A percentile compares a stretch with the other conserved stretches of the same genome.
Evolutionary conservation across 1,284 basidiomycete species (phyloP).

Genomic region (Coriolopsis trogii): DNA sequence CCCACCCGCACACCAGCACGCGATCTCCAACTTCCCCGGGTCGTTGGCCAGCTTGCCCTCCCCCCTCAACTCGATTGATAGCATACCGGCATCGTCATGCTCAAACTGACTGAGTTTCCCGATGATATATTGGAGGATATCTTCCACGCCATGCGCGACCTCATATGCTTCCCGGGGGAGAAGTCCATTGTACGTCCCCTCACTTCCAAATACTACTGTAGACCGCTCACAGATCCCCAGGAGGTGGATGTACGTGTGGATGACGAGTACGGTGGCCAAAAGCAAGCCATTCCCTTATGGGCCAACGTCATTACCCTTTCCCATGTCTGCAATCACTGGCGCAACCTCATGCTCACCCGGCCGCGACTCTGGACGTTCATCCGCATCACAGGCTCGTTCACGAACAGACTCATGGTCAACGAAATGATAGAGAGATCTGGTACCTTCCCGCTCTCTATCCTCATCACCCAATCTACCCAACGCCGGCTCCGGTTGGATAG

Average conservation of each 20-base stretch:
- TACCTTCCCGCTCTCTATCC: constrained; percentile 8
- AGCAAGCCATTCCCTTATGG: neutral
- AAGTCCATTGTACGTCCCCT: constrained; percentile 3
- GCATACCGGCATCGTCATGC: neutral
- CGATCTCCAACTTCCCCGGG: no score
- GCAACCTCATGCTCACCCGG: constrained; percentile 6
- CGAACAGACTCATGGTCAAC: constrained; percentile 12
- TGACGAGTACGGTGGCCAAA: no score
- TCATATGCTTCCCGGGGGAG: constrained; percentile 16
- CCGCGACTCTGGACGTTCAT: constrained; percentile 18
- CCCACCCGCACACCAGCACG: no score
- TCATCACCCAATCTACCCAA: constrained; percentile 3
- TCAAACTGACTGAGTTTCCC: constrained; percentile 10
- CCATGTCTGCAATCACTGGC: constrained; percentile 19
- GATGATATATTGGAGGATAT: constrained; percentile 17
- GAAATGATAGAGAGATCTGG: constrained; percentile 12
- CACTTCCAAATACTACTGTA: neutral
- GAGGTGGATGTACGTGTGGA: no score
- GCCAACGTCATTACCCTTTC: constrained; percentile 12
- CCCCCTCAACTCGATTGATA: no score
- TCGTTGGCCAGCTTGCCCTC: neutral
- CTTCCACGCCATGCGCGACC: constrained; percentile 7
- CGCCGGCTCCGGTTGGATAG: neutral
- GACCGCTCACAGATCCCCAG: no score
- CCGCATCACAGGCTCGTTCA: constrained; percentile 14